These are phyloP conservation scores for Coemansia sp. DNA, from an alignment of 192 early-diverging fungal species.

Conservation along the genomic window DNA sequence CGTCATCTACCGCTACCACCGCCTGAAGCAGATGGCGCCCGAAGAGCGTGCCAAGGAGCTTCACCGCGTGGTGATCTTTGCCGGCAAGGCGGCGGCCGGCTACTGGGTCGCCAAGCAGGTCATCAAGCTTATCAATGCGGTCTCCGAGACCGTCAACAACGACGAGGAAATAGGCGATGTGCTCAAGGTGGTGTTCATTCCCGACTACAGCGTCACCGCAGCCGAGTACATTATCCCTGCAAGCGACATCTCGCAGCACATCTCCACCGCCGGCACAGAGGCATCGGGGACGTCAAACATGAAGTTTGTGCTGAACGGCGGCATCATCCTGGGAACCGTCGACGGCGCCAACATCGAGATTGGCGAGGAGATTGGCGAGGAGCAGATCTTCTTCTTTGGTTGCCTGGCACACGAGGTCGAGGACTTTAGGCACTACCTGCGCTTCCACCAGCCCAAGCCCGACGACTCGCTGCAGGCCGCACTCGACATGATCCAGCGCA, in stretches of 20 bases:
- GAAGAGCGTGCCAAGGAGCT: conserved; percentile 61
- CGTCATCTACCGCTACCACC: conserved; percentile 92
- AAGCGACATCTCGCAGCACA: conserved; percentile 99
- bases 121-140: conserved; percentile 98
- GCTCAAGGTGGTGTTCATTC: conserved; percentile 96
- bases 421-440: conserved; percentile 89
- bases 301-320: conserved; percentile 99
- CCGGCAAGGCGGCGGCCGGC: conserved; percentile 96
- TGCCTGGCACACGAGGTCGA: conserved; percentile 87
- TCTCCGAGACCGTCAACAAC: conserved; percentile 83
- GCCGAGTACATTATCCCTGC: conserved; percentile 96
- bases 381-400: conserved; percentile 99
- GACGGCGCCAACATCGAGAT: conserved; percentile 99
- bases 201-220: conserved; percentile 97
- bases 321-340: conserved; percentile 95
- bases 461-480: conserved; percentile 79
- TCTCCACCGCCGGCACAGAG: conserved; percentile 98
- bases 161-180: conserved; percentile 77
- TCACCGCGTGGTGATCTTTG: conserved; percentile 87
- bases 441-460: conserved; percentile 75
- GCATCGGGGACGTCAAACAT: conserved; percentile 99
- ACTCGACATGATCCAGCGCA: conserved; percentile 74
- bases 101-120: conserved; percentile 99
- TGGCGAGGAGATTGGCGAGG: conserved; percentile 91
- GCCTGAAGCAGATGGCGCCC: conserved; percentile 75